Evolutionary conservation across 306 rosid genomes (phyloP).

Genomic region (Lathyrus sativus): DNA sequence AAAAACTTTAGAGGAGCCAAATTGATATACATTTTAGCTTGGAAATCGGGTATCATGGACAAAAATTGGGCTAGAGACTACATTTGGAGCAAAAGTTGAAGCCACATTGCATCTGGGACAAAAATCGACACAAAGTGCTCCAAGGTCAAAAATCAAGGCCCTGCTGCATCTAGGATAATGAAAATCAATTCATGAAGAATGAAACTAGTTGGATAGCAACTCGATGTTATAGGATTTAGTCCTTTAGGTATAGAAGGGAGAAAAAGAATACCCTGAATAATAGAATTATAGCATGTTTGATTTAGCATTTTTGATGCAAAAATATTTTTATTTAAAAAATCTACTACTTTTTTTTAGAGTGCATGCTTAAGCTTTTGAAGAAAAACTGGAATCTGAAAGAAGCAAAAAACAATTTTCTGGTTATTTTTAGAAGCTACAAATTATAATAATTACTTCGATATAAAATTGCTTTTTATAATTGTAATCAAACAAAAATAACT

Average conservation of each 20-base stretch:
- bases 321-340: too few relatives aligned
- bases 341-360: background rate
- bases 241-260: background rate
- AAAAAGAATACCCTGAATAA: background rate
- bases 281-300: background rate
- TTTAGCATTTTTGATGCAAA: background rate
- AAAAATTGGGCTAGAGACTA: too few relatives aligned
- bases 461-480: background rate
- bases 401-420: background rate
- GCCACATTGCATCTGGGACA: too few relatives aligned
- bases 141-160: background rate
- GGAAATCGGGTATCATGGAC: background rate
- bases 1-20: too few relatives aligned
- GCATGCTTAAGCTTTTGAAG: background rate
- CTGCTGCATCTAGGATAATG: background rate
- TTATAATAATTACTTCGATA: background rate
- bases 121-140: too few relatives aligned
- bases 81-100: too few relatives aligned
- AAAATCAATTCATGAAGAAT: background rate
- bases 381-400: background rate
- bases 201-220: background rate
- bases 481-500: slow-evolving; percentile 3
- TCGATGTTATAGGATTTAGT: background rate
- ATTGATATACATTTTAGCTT: background rate
- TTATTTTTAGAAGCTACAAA: background rate